phyloP scores from a whole-genome alignment of 2,329 filamentous ascomycete genomes.

The Fusarium sp. region DNA sequence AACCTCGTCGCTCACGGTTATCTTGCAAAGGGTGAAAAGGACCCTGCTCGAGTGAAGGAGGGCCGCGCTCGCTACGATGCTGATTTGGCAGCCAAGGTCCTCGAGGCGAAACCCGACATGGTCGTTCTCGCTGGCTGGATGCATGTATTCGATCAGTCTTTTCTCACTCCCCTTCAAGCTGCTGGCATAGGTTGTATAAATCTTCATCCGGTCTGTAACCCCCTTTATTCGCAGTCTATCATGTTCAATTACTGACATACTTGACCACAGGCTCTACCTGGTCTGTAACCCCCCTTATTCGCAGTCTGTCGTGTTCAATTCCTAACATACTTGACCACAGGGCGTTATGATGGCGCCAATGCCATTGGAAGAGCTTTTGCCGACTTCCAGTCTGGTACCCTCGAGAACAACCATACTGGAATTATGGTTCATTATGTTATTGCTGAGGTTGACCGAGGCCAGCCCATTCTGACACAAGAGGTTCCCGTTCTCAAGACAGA shows the following conservation, averaged over 20 bases:
- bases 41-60: constrained; percentile 66
- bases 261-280: constrained; percentile 16
- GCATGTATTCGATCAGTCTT: constrained; percentile 81
- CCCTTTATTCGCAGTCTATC: no score
- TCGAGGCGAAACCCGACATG: constrained; percentile 75
- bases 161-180: constrained; percentile 76
- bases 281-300: constrained; percentile 53
- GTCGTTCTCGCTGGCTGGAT: constrained; percentile 90
- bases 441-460: constrained; percentile 83
- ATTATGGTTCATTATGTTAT: constrained; percentile 93
- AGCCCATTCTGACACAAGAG: constrained; percentile 79
- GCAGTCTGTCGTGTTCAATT: constrained; percentile 55
- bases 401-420: constrained; percentile 79
- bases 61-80: constrained; percentile 82
- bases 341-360: constrained; percentile 72
- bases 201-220: constrained; percentile 75
- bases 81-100: constrained; percentile 77
- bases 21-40: constrained; percentile 69
- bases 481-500: constrained; percentile 76
- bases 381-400: constrained; percentile 75
- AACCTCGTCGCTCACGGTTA: constrained; percentile 83
- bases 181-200: constrained; percentile 82
- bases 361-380: constrained; percentile 85
- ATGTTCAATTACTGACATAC: constrained; percentile 56
- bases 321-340: constrained; percentile 26